Evolutionary conservation across 192 early-diverging fungal genomes (phyloP).

Genomic region (Pecoramyces ruminantium): DNA sequence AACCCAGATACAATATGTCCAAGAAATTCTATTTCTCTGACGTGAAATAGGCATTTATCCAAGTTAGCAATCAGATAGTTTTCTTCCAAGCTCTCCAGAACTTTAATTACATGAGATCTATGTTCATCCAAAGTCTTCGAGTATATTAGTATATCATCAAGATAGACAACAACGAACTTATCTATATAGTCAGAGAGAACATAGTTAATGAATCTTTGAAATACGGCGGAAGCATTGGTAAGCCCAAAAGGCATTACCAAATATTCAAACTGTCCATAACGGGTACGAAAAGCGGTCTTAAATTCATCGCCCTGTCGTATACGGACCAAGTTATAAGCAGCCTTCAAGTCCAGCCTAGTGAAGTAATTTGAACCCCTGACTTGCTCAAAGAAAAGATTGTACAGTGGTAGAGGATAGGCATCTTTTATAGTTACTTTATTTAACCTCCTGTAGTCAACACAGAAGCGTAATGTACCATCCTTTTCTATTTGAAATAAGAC

Average conservation of each 20-base stretch:
- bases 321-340: too few relatives aligned
- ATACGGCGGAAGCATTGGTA: conserved; percentile 33
- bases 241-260: conserved; percentile 41
- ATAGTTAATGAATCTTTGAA: conserved; percentile 29
- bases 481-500: conserved; percentile 20
- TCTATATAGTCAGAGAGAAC: conserved; percentile 8
- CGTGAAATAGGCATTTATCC: too few relatives aligned
- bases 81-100: too few relatives aligned
- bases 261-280: conserved; percentile 22
- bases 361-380: conserved; percentile 6
- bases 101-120: too few relatives aligned
- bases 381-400: conserved; percentile 11
- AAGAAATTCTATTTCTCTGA: too few relatives aligned
- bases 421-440: conserved; percentile 16
- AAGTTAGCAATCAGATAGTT: too few relatives aligned
- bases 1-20: too few relatives aligned
- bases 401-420: conserved; percentile 14
- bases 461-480: conserved; percentile 10
- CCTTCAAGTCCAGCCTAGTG: not conserved
- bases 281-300: too few relatives aligned
- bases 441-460: conserved; percentile 18
- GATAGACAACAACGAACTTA: conserved; percentile 1
- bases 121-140: conserved; percentile 9
- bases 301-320: too few relatives aligned
- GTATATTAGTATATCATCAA: conserved; percentile 15